These are phyloP conservation scores for Globisporangium yorkense DNA, from an alignment of 352 stramenopile species.

Conservation along the genomic window DNA sequence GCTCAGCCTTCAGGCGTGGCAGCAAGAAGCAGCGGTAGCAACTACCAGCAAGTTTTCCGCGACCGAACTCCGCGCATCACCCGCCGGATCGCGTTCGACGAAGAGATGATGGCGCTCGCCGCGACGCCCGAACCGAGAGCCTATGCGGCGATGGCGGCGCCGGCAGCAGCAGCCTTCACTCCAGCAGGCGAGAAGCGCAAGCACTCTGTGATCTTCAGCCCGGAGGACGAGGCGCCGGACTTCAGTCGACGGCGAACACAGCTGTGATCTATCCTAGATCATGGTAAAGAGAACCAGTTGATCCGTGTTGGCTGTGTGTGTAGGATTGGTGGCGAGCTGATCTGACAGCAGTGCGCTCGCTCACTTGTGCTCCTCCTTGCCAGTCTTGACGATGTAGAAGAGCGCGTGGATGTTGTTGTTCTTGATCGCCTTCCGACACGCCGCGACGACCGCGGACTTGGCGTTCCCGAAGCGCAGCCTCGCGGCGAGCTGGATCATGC, in stretches of 20 bases:
- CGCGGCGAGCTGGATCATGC: conserved; percentile 88
- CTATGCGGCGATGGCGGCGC: not conserved
- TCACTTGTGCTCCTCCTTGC: conserved; percentile 75
- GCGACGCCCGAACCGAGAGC: conserved; percentile 11
- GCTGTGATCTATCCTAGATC: conserved; percentile 13
- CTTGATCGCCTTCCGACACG: conserved; percentile 86
- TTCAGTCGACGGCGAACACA: conserved; percentile 16
- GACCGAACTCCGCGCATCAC: conserved; percentile 29
- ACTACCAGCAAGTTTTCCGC: conserved; percentile 11
- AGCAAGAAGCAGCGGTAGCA: not conserved
- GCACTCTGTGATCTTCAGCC: conserved; percentile 23
- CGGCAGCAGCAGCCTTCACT: not conserved
- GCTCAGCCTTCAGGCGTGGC: not conserved
- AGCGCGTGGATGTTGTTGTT: conserved; percentile 86
- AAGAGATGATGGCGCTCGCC: conserved; percentile 35
- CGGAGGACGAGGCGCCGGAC: conserved; percentile 21
- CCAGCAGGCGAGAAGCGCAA: conserved; percentile 9
- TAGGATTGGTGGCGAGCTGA: not conserved
- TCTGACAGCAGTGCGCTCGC: not conserved
- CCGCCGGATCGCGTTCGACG: conserved; percentile 34
- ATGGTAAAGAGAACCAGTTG: not conserved
- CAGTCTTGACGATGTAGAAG: conserved; percentile 85
- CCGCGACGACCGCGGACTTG: conserved; percentile 79
- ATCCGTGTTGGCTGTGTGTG: not conserved
- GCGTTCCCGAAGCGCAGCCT: conserved; percentile 80